A percentile compares a stretch with the other conserved stretches of the same genome.
phyloP scores from a whole-genome alignment of 495 filamentous ascomycete species.

The Pseudevernia furfuracea region DNA sequence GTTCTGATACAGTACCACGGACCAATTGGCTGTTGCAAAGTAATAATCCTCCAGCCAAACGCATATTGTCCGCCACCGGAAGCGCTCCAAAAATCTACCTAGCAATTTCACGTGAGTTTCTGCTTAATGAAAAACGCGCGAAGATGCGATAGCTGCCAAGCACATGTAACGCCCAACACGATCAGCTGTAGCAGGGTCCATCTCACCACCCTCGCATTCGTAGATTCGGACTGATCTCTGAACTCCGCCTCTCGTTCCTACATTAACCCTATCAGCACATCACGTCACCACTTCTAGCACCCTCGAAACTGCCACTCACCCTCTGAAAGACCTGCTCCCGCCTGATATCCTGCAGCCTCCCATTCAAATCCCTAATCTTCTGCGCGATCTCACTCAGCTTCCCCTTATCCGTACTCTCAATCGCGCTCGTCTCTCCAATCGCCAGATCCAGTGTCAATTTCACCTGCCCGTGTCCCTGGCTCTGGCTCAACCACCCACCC shows the following conservation, averaged over 20 bases:
- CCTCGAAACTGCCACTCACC: conserved; percentile 45
- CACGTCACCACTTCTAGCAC: no score
- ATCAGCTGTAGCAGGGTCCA: conserved; percentile 89
- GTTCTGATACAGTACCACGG: not conserved
- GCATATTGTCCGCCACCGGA: not conserved
- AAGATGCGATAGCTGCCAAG: conserved; percentile 94
- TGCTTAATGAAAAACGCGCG: conserved; percentile 99
- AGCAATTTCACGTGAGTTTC: conserved; percentile 68
- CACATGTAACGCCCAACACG: conserved; percentile 84
- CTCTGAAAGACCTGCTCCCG: conserved; percentile 94
- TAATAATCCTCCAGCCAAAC: not conserved
- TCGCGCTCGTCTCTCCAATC: conserved; percentile 90
- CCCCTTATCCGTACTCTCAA: conserved; percentile 87
- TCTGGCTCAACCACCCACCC: conserved; percentile 62
- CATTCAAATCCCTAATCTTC: conserved; percentile 84
- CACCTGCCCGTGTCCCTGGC: conserved; percentile 60
- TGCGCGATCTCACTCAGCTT: conserved; percentile 89
- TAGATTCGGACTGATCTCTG: conserved; percentile 90
- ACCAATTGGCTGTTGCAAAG: not conserved
- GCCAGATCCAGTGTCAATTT: conserved; percentile 82
- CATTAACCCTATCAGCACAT: conserved; percentile 5
- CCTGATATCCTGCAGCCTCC: conserved; percentile 77
- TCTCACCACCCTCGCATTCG: conserved; percentile 84
- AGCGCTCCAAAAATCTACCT: not conserved
- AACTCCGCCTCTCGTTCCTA: conserved; percentile 98